These are phyloP conservation scores for Dioscorea dumetorum DNA, from an alignment of 106 monocot species.

Conservation along the genomic window DNA sequence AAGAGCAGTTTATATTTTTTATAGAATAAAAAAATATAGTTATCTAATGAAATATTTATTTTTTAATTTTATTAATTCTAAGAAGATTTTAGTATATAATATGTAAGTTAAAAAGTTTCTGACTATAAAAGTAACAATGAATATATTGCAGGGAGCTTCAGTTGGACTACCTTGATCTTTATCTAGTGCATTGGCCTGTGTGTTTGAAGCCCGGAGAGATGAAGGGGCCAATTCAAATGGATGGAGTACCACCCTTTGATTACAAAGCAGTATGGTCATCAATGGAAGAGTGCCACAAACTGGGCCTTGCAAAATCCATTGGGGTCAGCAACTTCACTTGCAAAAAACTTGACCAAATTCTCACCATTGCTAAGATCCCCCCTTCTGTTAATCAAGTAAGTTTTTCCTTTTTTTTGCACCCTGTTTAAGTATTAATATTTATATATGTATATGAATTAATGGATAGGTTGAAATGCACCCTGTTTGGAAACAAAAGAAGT, in stretches of 20 bases:
- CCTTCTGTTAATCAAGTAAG: conserved; percentile 29
- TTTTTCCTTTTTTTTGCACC: neutral
- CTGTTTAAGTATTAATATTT: neutral
- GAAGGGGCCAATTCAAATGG: neutral
- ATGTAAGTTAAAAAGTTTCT: too few species aligned
- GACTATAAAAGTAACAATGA: too few species aligned
- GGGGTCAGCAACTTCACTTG: conserved; percentile 36
- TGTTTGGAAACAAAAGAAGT: conserved; percentile 42
- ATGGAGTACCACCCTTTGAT: conserved; percentile 13
- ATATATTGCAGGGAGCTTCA: conserved; percentile 20
- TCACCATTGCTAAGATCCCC: conserved; percentile 6
- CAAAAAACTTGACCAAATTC: conserved; percentile 14
- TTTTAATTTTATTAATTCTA: too few species aligned
- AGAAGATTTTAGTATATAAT: too few species aligned
- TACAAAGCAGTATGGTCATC: conserved; percentile 8
- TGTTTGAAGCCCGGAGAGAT: conserved; percentile 3
- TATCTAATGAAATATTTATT: too few species aligned
- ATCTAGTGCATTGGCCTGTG: conserved; percentile 57
- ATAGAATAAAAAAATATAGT: too few species aligned
- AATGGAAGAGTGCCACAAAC: conserved; percentile 21
- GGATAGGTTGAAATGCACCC: conserved; percentile 46
- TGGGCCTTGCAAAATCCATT: conserved; percentile 22
- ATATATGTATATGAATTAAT: neutral
- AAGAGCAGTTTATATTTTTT: too few species aligned
- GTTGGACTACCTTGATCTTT: conserved; percentile 50